phyloP scores from a whole-genome alignment of 1,139 yeast species.

The Scheffersomyces cryptocercus region DNA sequence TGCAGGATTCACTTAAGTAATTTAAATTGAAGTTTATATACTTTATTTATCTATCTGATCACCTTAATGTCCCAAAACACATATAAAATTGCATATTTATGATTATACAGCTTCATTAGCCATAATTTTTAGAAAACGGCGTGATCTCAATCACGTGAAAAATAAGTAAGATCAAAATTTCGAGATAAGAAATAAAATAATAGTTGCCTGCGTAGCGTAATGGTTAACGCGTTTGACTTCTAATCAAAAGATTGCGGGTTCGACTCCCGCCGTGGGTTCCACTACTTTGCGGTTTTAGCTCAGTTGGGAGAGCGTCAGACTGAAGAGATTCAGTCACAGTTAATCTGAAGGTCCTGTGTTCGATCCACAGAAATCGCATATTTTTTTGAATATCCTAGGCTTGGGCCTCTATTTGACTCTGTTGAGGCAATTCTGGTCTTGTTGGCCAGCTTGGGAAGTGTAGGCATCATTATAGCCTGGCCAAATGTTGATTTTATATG shows the following conservation, averaged over 20 bases:
- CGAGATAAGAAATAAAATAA: too few relatives aligned
- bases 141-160: not conserved
- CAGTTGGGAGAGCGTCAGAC: constrained; percentile 93
- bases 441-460: too few relatives aligned
- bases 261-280: constrained; percentile 49
- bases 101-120: too few relatives aligned
- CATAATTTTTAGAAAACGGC: not conserved
- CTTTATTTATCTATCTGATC: too few relatives aligned
- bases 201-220: constrained; percentile 32
- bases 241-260: constrained; percentile 49
- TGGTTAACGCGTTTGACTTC: constrained; percentile 51
- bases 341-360: constrained; percentile 58
- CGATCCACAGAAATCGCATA: constrained; percentile 43
- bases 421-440: too few relatives aligned
- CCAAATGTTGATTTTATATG: too few relatives aligned
- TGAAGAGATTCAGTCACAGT: constrained; percentile 52
- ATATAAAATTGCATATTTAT: too few relatives aligned
- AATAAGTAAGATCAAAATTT: not conserved
- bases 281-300: constrained; percentile 50
- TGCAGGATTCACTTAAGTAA: too few relatives aligned
- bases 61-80: too few relatives aligned
- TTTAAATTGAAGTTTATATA: too few relatives aligned
- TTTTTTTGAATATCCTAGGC: constrained; percentile 3
- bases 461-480: too few relatives aligned
- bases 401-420: not conserved